phyloP scores from a whole-genome alignment of 306 rosid species.

The Vicia faba region DNA sequence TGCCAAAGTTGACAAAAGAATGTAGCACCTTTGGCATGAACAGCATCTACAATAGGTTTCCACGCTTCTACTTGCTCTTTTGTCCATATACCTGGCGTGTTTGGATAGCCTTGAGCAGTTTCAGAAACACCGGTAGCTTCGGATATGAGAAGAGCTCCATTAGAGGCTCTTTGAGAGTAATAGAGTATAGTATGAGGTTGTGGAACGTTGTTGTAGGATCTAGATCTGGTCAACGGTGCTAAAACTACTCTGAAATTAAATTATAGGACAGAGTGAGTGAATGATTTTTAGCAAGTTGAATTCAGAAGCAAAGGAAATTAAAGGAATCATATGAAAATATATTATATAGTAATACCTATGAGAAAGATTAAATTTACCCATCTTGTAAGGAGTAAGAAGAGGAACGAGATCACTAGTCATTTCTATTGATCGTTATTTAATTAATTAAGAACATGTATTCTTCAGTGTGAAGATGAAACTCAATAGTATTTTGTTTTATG shows the following conservation, averaged over 20 bases:
- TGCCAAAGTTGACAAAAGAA: slow-evolving; percentile 70
- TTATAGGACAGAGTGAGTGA: neutral
- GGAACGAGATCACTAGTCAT: neutral
- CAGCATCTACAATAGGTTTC: slow-evolving; percentile 55
- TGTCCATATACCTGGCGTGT: slow-evolving; percentile 39
- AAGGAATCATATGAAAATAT: neutral
- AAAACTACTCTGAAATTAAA: neutral
- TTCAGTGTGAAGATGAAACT: neutral
- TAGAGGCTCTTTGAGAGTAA: slow-evolving; percentile 1
- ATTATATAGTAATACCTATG: neutral
- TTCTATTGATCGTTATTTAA: neutral
- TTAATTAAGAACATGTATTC: neutral
- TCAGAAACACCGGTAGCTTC: neutral
- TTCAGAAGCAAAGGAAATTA: too few species aligned
- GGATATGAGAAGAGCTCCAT: neutral
- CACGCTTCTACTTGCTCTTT: slow-evolving; percentile 60
- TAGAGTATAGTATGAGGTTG: neutral
- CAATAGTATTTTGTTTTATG: neutral
- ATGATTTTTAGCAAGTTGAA: neutral
- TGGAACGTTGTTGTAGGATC: neutral
- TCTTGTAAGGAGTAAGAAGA: neutral
- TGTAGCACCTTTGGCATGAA: slow-evolving; percentile 42
- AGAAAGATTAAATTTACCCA: neutral
- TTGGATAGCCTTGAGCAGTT: slow-evolving; percentile 4
- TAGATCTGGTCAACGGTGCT: neutral